Evolutionary conservation across 805 yeast genomes (phyloP).

Genomic region (Myxozyma geophila): DNA sequence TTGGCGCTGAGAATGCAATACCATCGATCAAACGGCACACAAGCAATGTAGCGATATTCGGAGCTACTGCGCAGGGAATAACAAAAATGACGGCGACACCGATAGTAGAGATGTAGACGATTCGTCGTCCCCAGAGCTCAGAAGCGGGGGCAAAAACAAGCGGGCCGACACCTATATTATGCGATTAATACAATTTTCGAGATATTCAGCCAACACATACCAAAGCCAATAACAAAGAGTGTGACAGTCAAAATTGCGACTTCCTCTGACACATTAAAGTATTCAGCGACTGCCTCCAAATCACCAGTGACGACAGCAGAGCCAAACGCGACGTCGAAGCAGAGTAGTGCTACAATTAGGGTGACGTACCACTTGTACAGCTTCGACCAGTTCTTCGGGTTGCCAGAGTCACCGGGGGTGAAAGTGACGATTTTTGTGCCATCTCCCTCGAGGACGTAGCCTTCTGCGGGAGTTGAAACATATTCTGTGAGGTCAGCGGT

Average conservation of each 20-base stretch:
- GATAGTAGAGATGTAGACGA: slow-evolving; percentile 57
- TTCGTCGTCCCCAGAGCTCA: slow-evolving; percentile 61
- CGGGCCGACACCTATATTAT: slow-evolving; percentile 53
- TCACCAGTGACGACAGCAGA: slow-evolving; percentile 72
- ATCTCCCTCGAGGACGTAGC: slow-evolving; percentile 28
- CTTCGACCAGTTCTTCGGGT: slow-evolving; percentile 47
- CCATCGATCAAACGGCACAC: slow-evolving; percentile 72
- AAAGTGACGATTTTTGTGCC: slow-evolving; percentile 38
- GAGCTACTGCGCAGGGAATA: slow-evolving; percentile 59
- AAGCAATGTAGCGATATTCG: slow-evolving; percentile 65
- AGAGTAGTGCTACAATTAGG: slow-evolving; percentile 55
- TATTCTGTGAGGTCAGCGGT: slow-evolving; percentile 37
- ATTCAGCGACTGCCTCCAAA: slow-evolving; percentile 53
- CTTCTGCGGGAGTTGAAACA: slow-evolving; percentile 24
- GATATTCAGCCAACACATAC: slow-evolving; percentile 41
- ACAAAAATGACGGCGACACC: slow-evolving; percentile 55
- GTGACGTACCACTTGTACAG: slow-evolving; percentile 63
- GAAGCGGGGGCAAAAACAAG: slow-evolving; percentile 62
- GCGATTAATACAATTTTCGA: no score
- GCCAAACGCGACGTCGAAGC: slow-evolving; percentile 67
- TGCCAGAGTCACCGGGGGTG: slow-evolving; percentile 39
- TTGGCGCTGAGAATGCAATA: slow-evolving; percentile 72
- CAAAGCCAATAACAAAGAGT: slow-evolving; percentile 64
- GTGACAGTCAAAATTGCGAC: slow-evolving; percentile 62
- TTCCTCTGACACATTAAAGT: slow-evolving; percentile 60